These are phyloP conservation scores for Cyberlindnera maclurae DNA, from an alignment of 805 yeast genomes.

Conservation along the genomic window DNA sequence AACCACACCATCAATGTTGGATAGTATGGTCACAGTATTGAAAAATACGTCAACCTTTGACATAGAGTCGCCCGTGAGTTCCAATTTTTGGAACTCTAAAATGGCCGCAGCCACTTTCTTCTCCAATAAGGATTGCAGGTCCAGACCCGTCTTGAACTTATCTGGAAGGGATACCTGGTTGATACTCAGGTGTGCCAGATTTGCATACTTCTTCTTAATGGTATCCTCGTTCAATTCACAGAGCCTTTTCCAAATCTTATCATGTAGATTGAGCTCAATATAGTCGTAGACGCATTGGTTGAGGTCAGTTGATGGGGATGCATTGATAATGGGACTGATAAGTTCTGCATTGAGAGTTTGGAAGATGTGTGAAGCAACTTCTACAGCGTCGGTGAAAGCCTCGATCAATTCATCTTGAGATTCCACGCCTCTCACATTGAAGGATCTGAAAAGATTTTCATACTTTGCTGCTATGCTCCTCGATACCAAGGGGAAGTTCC, in stretches of 20 bases:
- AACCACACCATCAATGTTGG: conserved; percentile 28
- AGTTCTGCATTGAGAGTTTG: conserved; percentile 20
- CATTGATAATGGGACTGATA: conserved; percentile 19
- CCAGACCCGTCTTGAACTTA: conserved; percentile 22
- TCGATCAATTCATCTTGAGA: conserved; percentile 23
- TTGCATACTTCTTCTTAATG: conserved; percentile 17
- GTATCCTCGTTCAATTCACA: conserved; percentile 21
- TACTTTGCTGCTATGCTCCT: conserved; percentile 34
- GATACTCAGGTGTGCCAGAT: conserved; percentile 27
- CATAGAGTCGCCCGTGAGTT: conserved; percentile 38
- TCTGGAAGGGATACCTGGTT: conserved; percentile 36
- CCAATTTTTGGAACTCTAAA: conserved; percentile 40
- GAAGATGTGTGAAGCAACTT: conserved; percentile 23
- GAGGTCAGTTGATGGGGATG: conserved; percentile 37
- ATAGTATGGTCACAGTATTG: conserved; percentile 45
- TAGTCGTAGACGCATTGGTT: conserved; percentile 56
- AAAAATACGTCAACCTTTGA: conserved; percentile 43
- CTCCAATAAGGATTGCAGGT: conserved; percentile 28
- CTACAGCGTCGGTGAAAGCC: conserved; percentile 22
- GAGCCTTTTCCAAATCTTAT: conserved; percentile 53
- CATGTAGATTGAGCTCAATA: conserved; percentile 63
- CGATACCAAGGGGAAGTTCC: conserved; percentile 33
- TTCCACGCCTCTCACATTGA: conserved; percentile 26
- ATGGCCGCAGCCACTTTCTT: conserved; percentile 45
- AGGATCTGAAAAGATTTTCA: conserved; percentile 31